Evolutionary conservation across 163 green algal genomes (phyloP).

Genomic region (Chlamydomonas reinhardtii): DNA sequence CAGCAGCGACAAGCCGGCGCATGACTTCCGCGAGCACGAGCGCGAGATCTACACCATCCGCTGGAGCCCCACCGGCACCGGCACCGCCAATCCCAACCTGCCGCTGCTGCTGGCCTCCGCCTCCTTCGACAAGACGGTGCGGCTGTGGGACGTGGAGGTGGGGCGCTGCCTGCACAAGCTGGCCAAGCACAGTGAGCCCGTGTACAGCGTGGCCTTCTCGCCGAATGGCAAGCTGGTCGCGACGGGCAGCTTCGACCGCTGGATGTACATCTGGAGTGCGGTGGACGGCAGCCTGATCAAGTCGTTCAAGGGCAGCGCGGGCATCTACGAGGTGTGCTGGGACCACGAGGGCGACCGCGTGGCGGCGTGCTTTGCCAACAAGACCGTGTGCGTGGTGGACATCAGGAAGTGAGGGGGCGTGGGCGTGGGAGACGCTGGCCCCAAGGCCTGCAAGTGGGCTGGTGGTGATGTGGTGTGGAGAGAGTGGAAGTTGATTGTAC

Average conservation of each 20-base stretch:
- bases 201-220: slow-evolving; percentile 87
- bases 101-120: slow-evolving; percentile 82
- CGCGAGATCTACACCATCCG: slow-evolving; percentile 91
- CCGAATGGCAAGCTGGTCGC: slow-evolving; percentile 80
- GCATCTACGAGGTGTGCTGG: slow-evolving; percentile 91
- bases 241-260: slow-evolving; percentile 78
- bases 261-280: slow-evolving; percentile 82
- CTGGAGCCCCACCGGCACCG: slow-evolving; percentile 58
- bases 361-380: slow-evolving; percentile 84
- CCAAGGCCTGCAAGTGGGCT: no score
- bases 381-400: slow-evolving; percentile 81
- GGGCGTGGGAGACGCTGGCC: no score
- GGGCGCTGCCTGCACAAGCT: slow-evolving; percentile 79
- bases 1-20: slow-evolving; percentile 66
- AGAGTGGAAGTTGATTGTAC: no score
- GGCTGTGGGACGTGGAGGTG: slow-evolving; percentile 84
- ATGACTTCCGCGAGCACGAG: slow-evolving; percentile 80
- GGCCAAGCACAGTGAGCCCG: slow-evolving; percentile 78
- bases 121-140: slow-evolving; percentile 84
- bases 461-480: no score
- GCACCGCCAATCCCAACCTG: slow-evolving; percentile 76
- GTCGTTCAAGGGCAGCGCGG: slow-evolving; percentile 76
- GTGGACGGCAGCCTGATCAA: slow-evolving; percentile 73
- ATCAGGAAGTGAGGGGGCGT: slow-evolving; percentile 62
- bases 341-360: slow-evolving; percentile 78